Percentiles rank a stretch among this genome's conserved stretches.
phyloP scores from a whole-genome alignment of 495 filamentous ascomycete species.

The Friedmanniomyces endolithicus region DNA sequence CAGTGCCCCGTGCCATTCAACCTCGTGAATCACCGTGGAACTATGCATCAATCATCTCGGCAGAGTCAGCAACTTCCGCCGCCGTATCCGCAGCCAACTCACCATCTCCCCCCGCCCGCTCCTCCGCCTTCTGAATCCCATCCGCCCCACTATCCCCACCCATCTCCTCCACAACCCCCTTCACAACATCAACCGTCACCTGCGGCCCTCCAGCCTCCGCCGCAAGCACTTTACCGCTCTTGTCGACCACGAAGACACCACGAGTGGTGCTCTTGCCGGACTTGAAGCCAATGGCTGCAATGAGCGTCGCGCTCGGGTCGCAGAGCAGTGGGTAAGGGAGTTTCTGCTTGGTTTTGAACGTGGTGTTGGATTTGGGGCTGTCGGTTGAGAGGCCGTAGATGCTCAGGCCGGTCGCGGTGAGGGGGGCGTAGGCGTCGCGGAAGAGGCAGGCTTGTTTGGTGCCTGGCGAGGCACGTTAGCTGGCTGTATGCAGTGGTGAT shows the following conservation, averaged over 20 bases:
- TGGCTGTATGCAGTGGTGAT: not conserved
- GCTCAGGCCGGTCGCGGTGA: conserved; percentile 68
- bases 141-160: conserved; percentile 17
- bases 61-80: conserved; percentile 29
- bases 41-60: conserved; percentile 24
- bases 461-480: conserved; percentile 39
- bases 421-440: conserved; percentile 61
- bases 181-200: conserved; percentile 45
- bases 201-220: conserved; percentile 48
- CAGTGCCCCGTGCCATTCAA: not conserved
- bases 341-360: conserved; percentile 77
- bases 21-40: not conserved
- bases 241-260: conserved; percentile 80
- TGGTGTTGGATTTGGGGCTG: conserved; percentile 76
- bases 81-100: conserved; percentile 23
- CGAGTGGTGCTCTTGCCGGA: conserved; percentile 49
- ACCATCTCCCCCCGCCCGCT: conserved; percentile 18
- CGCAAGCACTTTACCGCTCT: conserved; percentile 49
- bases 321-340: conserved; percentile 84
- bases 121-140: conserved; percentile 23
- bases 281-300: conserved; percentile 32
- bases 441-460: conserved; percentile 89
- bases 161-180: conserved; percentile 36
- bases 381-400: conserved; percentile 86
- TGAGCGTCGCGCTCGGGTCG: conserved; percentile 56